Evolutionary conservation across 208 protist genomes (phyloP).

Genomic region (Leishmania turanica): DNA sequence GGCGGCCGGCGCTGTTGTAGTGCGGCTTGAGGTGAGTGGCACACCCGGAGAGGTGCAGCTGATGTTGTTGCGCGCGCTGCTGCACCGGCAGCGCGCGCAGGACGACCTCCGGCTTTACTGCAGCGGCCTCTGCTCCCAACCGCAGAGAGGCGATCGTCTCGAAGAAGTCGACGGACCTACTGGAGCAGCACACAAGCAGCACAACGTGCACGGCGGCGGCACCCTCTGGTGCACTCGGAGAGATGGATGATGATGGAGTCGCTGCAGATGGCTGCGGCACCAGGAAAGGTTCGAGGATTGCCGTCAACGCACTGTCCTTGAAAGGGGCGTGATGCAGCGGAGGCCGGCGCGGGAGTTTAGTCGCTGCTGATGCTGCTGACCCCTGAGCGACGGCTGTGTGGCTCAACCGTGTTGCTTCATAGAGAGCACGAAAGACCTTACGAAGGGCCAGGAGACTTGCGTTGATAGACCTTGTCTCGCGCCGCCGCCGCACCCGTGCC

Average conservation of each 20-base stretch:
- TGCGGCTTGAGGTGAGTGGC: neutral
- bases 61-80: slow-evolving; percentile 19
- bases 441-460: slow-evolving; percentile 80
- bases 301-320: slow-evolving; percentile 69
- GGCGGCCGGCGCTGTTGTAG: neutral
- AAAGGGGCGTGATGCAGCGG: slow-evolving; percentile 58
- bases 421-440: slow-evolving; percentile 71
- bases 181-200: slow-evolving; percentile 71
- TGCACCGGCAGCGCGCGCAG: slow-evolving; percentile 36
- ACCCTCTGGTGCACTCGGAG: neutral
- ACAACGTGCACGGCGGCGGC: slow-evolving; percentile 14
- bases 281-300: slow-evolving; percentile 70
- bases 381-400: neutral
- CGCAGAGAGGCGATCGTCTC: slow-evolving; percentile 76
- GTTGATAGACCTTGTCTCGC: slow-evolving; percentile 78
- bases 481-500: slow-evolving; percentile 29
- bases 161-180: slow-evolving; percentile 55
- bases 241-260: slow-evolving; percentile 22
- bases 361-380: neutral
- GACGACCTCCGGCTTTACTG: slow-evolving; percentile 38
- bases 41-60: neutral
- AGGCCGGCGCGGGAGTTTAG: slow-evolving; percentile 9
- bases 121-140: slow-evolving; percentile 68
- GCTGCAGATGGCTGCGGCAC: slow-evolving; percentile 14
- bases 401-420: slow-evolving; percentile 11